These are phyloP conservation scores for Suillus variegatus DNA, from an alignment of 768 basidiomycete species.

Conservation along the genomic window DNA sequence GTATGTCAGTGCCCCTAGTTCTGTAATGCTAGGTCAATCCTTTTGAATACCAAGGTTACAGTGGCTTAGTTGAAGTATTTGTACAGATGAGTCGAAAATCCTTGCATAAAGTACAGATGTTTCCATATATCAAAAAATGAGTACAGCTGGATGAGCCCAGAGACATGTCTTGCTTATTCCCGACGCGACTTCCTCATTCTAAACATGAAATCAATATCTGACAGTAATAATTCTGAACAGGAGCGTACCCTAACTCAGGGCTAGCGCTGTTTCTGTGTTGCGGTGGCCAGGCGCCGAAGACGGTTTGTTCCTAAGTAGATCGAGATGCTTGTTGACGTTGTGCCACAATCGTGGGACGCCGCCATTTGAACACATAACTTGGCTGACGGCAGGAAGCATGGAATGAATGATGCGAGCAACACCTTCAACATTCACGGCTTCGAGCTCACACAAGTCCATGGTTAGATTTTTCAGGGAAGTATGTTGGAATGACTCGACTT, in stretches of 20 bases:
- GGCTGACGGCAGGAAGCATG: neutral
- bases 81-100: neutral
- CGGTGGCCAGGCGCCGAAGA: neutral
- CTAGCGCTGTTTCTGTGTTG: neutral
- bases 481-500: neutral
- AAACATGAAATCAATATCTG: neutral
- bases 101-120: neutral
- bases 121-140: neutral
- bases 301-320: neutral
- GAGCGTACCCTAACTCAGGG: neutral
- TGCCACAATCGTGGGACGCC: neutral
- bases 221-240: neutral
- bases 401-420: neutral
- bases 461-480: neutral
- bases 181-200: neutral
- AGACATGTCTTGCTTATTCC: neutral
- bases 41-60: no score
- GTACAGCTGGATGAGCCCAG: neutral
- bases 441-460: neutral
- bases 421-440: neutral
- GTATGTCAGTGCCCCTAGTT: no score
- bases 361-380: neutral
- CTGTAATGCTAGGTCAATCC: no score
- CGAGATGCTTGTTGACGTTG: neutral
- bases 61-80: neutral